Evolutionary conservation across 345 rosid genomes (phyloP).

Genomic region (Dimocarpus longan): DNA sequence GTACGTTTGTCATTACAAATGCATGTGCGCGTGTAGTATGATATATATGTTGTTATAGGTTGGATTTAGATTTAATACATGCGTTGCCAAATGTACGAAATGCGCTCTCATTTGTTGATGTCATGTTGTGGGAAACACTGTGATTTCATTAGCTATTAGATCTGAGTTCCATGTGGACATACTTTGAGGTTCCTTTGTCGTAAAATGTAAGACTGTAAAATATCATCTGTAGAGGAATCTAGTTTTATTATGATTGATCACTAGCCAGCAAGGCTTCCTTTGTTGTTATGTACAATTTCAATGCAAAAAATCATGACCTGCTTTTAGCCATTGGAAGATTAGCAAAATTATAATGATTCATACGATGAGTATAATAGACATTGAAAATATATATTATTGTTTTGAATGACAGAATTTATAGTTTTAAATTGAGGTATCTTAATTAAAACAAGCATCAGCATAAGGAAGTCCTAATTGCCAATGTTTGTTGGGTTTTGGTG

Average conservation of each 20-base stretch:
- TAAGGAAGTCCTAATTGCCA: not conserved
- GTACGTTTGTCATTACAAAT: not conserved
- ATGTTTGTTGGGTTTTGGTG: not conserved
- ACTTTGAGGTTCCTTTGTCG: not conserved
- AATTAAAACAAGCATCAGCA: not conserved
- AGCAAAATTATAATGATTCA: not conserved
- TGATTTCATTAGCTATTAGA: conserved; percentile 6
- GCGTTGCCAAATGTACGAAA: not conserved
- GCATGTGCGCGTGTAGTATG: not conserved
- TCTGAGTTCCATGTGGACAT: not conserved
- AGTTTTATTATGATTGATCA: conserved; percentile 8
- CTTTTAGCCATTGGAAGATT: not conserved
- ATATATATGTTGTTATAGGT: not conserved
- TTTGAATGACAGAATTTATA: not conserved
- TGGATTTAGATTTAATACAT: not conserved
- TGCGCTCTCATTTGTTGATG: not conserved
- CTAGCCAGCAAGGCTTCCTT: conserved; percentile 5
- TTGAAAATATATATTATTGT: not conserved
- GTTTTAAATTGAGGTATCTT: not conserved
- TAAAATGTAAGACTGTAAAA: not conserved
- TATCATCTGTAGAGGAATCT: not conserved
- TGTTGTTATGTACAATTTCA: not conserved
- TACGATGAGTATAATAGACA: not conserved
- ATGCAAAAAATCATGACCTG: not conserved
- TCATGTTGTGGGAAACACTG: not conserved